phyloP scores from a whole-genome alignment of 495 filamentous ascomycete genomes.

The Penicillium daleae region DNA sequence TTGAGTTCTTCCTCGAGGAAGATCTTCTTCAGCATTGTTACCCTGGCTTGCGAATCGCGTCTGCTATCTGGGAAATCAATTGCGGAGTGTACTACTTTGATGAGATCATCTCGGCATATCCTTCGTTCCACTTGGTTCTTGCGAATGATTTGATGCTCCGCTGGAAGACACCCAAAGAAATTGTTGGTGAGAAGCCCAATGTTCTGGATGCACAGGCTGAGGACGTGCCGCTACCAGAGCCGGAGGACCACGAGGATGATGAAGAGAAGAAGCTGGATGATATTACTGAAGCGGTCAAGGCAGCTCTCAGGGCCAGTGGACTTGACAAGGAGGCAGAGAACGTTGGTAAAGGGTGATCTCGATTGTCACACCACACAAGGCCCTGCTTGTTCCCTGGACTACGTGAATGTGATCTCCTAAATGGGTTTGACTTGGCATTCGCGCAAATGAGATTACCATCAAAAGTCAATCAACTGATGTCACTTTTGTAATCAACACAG shows the following conservation, averaged over 20 bases:
- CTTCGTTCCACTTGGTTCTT: constrained; percentile 63
- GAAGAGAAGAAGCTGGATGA: background rate
- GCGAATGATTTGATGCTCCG: constrained; percentile 72
- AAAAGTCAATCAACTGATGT: background rate
- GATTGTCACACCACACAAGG: too few relatives aligned
- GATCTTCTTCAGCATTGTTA: constrained; percentile 62
- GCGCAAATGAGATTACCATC: background rate
- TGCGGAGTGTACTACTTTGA: constrained; percentile 65
- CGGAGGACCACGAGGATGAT: background rate
- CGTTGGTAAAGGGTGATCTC: constrained; percentile 9
- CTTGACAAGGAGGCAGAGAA: constrained; percentile 9
- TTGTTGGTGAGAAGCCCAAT: background rate
- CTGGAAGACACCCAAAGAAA: constrained; percentile 59
- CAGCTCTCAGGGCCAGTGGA: constrained; percentile 12
- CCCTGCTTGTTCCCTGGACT: background rate
- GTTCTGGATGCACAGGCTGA: background rate
- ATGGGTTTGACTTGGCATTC: background rate
- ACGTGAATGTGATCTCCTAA: background rate
- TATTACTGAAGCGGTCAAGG: background rate
- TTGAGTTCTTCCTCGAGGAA: constrained; percentile 72
- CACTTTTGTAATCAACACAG: background rate
- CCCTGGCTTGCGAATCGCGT: constrained; percentile 76
- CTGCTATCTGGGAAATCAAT: constrained; percentile 63
- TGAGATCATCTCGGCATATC: constrained; percentile 55
- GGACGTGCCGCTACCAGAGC: background rate